Base-by-base conservation (phyloP, 1,284 basidiomycete genomes). In the Ustilago tritici region DNA sequence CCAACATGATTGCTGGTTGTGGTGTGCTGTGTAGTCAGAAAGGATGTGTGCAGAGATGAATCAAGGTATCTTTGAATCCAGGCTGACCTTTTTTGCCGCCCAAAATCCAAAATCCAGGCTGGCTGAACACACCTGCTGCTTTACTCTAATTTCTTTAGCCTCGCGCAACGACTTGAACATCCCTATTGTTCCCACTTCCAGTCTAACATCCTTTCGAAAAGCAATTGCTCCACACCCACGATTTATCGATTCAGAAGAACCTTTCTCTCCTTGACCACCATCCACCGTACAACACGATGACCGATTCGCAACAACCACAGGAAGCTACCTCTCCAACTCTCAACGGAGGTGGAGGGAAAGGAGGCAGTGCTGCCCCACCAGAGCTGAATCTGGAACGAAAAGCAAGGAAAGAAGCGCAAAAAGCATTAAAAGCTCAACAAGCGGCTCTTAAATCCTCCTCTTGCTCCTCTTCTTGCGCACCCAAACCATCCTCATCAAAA, bases 321-420 rank as follows among this genome's bases (percentile, higher is more conserved):
- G 7, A n/a, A 49, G 43, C 32, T 9, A 41, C 23, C 32, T 34
- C 10, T 28, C 32, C 54, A 19, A 47, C 40, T 1, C 9, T 55
- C 34, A 49, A 9, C 50, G 7, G 11, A 28, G 10, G 36, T 12
- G 6, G 32, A 56, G 31, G 28, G 47, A 3, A 23, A 56, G 7
- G 15, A 49, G 17, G 46, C n/a, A 23, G 46, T 28, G 19, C 19
- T 49, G 49, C 11, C 8, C 17, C 49, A 4, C 10, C 54, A 8
- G 56, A 36, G 5, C 57, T 54, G 31, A 70, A 76, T 34, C 65
- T 53, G 36, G 74, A 76, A 23, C 68, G 74, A 15, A 76, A 76
- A 70, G 73, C 75, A 41, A 49, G 80, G 50, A 61, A 80, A 61
- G 78, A 77, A 72, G 68, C 72, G 34, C 61, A 72, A 55, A 41